phyloP scores from a whole-genome alignment of 2,329 filamentous ascomycete species.

The Trichoderma brevicompactum region DNA sequence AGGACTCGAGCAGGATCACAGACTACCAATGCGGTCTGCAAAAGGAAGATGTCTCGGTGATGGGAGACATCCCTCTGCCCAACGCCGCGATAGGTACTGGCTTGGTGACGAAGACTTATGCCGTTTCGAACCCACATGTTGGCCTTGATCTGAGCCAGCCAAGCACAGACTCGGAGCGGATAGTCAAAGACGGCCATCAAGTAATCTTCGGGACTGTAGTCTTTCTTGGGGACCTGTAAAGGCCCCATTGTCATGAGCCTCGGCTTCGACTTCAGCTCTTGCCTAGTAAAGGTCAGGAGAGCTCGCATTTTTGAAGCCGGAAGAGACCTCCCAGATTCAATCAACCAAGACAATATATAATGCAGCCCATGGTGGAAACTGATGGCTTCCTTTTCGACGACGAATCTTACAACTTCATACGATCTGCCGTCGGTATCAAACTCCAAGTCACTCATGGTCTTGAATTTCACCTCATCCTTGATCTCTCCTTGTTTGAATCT shows the following conservation, averaged over 20 bases:
- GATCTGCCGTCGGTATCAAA: conserved; percentile 65
- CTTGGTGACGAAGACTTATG: conserved; percentile 92
- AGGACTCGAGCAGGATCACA: conserved; percentile 83
- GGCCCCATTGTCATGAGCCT: conserved; percentile 59
- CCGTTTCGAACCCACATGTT: conserved; percentile 99
- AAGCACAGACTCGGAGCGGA: conserved; percentile 89
- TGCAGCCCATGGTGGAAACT: conserved; percentile 98
- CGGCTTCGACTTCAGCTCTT: conserved; percentile 69
- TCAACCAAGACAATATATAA: conserved; percentile 93
- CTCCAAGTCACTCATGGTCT: conserved; percentile 75
- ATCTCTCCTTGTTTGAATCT: conserved; percentile 88
- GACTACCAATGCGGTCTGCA: conserved; percentile 88
- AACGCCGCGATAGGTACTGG: conserved; percentile 89
- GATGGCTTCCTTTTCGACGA: conserved; percentile 86
- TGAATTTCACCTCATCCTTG: conserved; percentile 84
- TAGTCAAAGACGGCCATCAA: conserved; percentile 90
- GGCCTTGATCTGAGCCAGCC: conserved; percentile 97
- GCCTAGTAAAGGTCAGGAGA: conserved; percentile 72
- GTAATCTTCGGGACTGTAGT: conserved; percentile 73
- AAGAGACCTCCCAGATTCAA: conserved; percentile 85
- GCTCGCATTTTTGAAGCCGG: conserved; percentile 66
- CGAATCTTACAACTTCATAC: conserved; percentile 79
- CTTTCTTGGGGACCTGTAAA: conserved; percentile 59
- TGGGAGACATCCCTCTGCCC: conserved; percentile 89
- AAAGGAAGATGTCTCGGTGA: conserved; percentile 89